A percentile compares a stretch with the other conserved stretches of the same genome.
Conservation (phyloP, 768 basidiomycete genomes). For the Hirschioporus abietinus region DNA sequence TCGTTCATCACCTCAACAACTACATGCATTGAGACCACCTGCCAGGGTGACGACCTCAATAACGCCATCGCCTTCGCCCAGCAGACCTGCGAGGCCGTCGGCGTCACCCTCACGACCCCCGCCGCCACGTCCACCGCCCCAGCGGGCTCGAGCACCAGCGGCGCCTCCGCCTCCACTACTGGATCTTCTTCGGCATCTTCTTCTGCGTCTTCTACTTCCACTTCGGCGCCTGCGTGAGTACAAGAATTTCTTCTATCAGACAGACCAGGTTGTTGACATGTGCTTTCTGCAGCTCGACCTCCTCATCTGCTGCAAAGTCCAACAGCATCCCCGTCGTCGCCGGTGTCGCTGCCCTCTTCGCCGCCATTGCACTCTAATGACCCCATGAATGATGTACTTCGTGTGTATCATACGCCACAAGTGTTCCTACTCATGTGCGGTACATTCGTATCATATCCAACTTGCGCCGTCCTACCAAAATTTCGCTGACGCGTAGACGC, state of each 20-base stretch:
- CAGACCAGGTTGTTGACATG: neutral
- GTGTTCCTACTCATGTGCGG: no score
- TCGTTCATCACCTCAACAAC: conserved; percentile 43
- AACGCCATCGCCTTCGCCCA: conserved; percentile 37
- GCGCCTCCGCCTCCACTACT: conserved; percentile 7
- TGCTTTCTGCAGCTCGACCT: conserved; percentile 16
- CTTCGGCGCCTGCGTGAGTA: conserved; percentile 8
- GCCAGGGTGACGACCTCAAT: conserved; percentile 41
- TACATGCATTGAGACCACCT: conserved; percentile 42
- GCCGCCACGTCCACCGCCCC: conserved; percentile 12
- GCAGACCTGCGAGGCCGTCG: conserved; percentile 38
- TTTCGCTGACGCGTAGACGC: conserved; percentile 41
- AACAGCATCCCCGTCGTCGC: conserved; percentile 38
- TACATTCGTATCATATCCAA: neutral
- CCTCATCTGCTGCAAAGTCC: conserved; percentile 28
- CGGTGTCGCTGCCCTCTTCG: conserved; percentile 38
- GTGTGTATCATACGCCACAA: no score
- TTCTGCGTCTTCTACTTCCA: conserved; percentile 4
- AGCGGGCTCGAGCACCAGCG: conserved; percentile 7
- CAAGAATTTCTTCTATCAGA: conserved; percentile 1
- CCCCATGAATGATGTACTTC: conserved; percentile 10
- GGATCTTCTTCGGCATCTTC: conserved; percentile 5
- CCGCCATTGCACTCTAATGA: conserved; percentile 40
- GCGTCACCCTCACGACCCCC: conserved; percentile 18
- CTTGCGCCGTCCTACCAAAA: conserved; percentile 30